Percentiles rank a stretch among this genome's conserved stretches.
Conservation (phyloP, 2,329 filamentous ascomycete genomes). For the Bipolaris sorokiniana region DNA sequence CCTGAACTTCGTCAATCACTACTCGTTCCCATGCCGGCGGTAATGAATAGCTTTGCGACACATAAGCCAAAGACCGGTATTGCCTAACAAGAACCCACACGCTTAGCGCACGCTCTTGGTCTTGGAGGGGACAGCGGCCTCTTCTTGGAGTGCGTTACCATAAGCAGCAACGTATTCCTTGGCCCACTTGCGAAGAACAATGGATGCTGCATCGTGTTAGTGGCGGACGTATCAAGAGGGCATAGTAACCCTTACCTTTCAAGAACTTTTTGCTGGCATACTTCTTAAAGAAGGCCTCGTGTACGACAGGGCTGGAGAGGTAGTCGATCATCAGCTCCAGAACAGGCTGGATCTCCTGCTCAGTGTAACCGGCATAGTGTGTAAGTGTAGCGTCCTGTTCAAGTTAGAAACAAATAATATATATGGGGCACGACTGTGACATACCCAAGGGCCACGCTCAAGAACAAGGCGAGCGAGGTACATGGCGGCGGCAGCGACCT, state of each 20-base stretch:
- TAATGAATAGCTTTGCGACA: constrained; percentile 18
- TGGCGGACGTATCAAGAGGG: not conserved
- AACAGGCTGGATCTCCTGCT: constrained; percentile 91
- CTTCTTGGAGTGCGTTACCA: constrained; percentile 40
- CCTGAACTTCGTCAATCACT: constrained; percentile 14
- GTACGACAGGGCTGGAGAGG: constrained; percentile 83
- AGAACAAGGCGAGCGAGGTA: constrained; percentile 90
- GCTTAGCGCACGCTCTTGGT: constrained; percentile 34
- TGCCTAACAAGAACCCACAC: constrained; percentile 25
- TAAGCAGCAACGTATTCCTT: constrained; percentile 67
- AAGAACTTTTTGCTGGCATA: constrained; percentile 99
- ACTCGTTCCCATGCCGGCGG: constrained; percentile 11
- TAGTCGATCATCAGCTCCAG: constrained; percentile 97
- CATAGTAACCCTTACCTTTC: constrained; percentile 71
- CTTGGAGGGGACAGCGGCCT: constrained; percentile 26
- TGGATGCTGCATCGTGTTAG: constrained; percentile 69
- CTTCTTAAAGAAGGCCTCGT: constrained; percentile 99
- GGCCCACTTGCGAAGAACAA: constrained; percentile 90
- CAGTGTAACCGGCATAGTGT: constrained; percentile 91
- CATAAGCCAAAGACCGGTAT: constrained; percentile 19
- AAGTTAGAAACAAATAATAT: constrained; percentile 14
- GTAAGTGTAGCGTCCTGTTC: constrained; percentile 78
- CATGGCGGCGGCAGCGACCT: constrained; percentile 91
- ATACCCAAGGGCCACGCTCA: constrained; percentile 88
- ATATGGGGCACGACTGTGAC: constrained; percentile 40